Evolutionary conservation across 2,329 filamentous ascomycete genomes (phyloP).

Genomic region (Botrytis tulipae): DNA sequence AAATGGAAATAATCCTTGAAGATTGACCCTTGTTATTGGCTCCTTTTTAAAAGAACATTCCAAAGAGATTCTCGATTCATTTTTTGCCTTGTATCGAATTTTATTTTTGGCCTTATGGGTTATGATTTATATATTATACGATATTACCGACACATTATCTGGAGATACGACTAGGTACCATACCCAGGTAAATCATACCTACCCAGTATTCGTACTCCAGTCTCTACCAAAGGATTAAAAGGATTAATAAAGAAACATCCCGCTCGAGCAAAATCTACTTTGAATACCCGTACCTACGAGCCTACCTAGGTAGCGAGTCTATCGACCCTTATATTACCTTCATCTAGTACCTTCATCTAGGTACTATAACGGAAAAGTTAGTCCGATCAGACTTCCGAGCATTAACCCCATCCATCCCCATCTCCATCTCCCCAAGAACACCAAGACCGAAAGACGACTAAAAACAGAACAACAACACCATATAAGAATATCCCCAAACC

Average conservation of each 20-base stretch:
- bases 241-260: neutral
- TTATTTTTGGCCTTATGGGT: neutral
- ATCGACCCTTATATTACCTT: neutral
- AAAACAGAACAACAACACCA: slow-evolving; percentile 19
- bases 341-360: neutral
- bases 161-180: neutral
- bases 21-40: neutral
- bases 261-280: neutral
- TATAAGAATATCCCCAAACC: neutral
- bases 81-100: neutral
- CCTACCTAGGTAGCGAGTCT: too few relatives aligned
- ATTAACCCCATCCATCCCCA: neutral
- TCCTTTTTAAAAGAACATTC: neutral
- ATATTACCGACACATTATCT: too few relatives aligned
- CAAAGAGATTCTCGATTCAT: slow-evolving; percentile 7
- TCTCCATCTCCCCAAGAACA: neutral
- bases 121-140: neutral
- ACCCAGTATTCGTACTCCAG: neutral
- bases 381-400: neutral
- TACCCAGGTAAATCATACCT: neutral
- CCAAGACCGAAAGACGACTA: neutral
- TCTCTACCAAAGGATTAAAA: neutral
- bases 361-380: neutral
- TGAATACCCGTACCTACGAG: neutral
- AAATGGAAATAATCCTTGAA: neutral